phyloP scores from a whole-genome alignment of 2,329 filamentous ascomycete species.

The Cercospora janseana region DNA sequence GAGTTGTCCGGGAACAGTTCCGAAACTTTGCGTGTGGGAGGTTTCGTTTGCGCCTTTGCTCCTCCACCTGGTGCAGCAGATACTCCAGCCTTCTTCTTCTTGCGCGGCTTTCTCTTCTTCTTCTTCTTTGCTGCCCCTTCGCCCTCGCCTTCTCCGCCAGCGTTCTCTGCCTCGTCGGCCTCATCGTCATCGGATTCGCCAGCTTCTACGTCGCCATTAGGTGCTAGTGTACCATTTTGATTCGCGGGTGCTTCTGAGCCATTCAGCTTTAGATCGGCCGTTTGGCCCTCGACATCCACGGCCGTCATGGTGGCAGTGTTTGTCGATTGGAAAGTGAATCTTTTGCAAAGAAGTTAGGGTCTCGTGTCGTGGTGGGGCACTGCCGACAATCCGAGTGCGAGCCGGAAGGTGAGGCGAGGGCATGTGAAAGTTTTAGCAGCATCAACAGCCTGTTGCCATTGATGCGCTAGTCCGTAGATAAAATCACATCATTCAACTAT shows the following conservation, averaged over 20 bases:
- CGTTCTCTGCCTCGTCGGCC: conserved; percentile 32
- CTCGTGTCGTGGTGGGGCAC: conserved; percentile 4
- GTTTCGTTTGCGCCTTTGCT: conserved; percentile 44
- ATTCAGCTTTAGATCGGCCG: conserved; percentile 30
- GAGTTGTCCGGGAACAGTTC: conserved; percentile 46
- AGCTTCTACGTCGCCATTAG: conserved; percentile 34
- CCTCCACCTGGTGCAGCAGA: conserved; percentile 32
- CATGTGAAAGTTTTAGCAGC: conserved; percentile 3
- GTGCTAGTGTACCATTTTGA: conserved; percentile 25
- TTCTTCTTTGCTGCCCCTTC: conserved; percentile 44
- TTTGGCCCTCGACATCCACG: conserved; percentile 30
- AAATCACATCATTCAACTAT: too few species aligned
- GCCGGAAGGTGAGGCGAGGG: background rate
- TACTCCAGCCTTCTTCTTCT: conserved; percentile 42
- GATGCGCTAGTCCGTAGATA: too few species aligned
- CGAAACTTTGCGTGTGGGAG: conserved; percentile 49
- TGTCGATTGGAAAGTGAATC: background rate
- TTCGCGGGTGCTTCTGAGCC: conserved; percentile 25
- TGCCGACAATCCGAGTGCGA: background rate
- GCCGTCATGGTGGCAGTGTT: conserved; percentile 29
- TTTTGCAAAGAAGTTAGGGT: conserved; percentile 8
- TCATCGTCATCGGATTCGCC: conserved; percentile 41
- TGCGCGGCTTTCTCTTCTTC: conserved; percentile 48
- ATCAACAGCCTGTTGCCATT: too few species aligned
- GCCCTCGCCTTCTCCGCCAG: conserved; percentile 29